Base-by-base conservation (phyloP, 176 grass and related monocot species). In the Cenchrus fungigraminus region DNA sequence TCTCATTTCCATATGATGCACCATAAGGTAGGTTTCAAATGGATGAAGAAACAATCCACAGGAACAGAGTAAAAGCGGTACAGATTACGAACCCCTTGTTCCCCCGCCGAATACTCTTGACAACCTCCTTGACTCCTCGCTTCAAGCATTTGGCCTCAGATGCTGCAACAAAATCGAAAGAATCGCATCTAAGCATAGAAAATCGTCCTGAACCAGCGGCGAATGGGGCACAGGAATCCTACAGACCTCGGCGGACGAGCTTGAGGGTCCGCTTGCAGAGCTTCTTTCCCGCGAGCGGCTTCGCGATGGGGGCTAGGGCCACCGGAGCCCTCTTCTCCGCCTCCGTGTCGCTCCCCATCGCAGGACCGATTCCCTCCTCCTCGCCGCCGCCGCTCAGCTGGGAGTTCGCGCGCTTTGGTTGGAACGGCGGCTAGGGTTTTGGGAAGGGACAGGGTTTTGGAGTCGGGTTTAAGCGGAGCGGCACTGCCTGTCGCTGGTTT, bases 61-160 rank as follows among this genome's bases (percentile, higher is more conserved):
- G 17, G 34, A 55, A 4, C 45, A 73, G 67, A 73, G 31, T 16
- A 72, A 49, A 49, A 80, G 9, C 56, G 14, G 52, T 20, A 85
- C 1, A 20, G 15, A 57, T n/a, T 49, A 45, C 88, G 4, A 74
- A 94, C 88, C 92, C 92, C 82, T 93, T 97, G 68, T 89, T 89
- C 57, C 90, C 90, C 42, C 92, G 81, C 20, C 95, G 92, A 77
- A 97, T 94, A 46, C 92, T 97, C 92, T 97, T 97, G 19, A 95
- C 95, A 17, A 97, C 92, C 83, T 97, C 95, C 80, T 97, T 95
- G 76, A 97, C 95, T 57, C 95, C 95, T 68, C 95, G 87, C 80
- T 94, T 91, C 79, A 95, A 87, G 92, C 92, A 97, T 62, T 95
- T 97, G 22, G 90, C 76, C 40, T 94, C 94, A 58, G 94, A 89